Percentiles rank a stretch among this genome's conserved stretches.
phyloP scores from a whole-genome alignment of 164 flowering plant genomes.

The Nelumbo lutea region DNA sequence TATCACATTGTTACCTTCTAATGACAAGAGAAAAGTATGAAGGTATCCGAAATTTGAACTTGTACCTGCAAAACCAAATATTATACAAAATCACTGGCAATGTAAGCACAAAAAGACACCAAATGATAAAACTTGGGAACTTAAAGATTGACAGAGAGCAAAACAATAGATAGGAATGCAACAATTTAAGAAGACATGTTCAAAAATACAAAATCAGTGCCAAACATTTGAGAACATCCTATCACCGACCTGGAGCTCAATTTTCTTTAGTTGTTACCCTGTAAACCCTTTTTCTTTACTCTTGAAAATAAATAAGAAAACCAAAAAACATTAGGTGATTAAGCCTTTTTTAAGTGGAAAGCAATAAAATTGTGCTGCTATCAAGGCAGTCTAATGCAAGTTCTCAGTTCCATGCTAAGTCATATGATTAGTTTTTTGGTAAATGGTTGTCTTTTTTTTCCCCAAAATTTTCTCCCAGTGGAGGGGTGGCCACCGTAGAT shows the following conservation, averaged over 20 bases:
- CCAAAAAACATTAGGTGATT: no score
- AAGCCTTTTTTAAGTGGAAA: no score
- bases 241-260: not conserved
- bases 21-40: slow-evolving; percentile 96
- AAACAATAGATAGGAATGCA: not conserved
- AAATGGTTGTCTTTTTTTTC: no score
- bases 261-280: no score
- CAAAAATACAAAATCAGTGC: not conserved
- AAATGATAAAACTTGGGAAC: not conserved
- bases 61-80: slow-evolving; percentile 64
- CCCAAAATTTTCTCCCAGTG: no score
- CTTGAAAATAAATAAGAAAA: no score
- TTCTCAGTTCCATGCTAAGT: no score
- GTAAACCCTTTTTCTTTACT: no score
- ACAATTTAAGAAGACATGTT: not conserved
- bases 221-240: not conserved
- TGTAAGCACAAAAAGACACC: not conserved
- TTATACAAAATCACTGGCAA: not conserved
- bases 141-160: not conserved
- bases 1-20: slow-evolving; percentile 53
- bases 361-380: no score
- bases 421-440: no score
- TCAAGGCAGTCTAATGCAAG: no score
- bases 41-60: slow-evolving; percentile 88
- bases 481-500: no score